Evolutionary conservation across 169 alveolate genomes (phyloP), one percentile per base, ranked within the genome.

Genomic region (Prorocentrum cordatum): DNA sequence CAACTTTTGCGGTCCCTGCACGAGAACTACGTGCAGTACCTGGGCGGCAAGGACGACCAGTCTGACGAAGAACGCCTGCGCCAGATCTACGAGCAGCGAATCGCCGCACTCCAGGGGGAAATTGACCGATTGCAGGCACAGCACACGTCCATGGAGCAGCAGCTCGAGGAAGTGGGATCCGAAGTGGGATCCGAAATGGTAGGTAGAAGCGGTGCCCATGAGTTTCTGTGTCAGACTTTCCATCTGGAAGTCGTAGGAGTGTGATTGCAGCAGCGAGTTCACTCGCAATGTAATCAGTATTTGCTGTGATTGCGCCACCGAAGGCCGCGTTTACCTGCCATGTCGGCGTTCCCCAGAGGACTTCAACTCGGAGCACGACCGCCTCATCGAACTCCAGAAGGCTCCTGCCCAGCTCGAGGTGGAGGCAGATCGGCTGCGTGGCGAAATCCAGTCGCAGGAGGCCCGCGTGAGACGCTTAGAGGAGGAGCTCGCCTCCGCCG

Each of bases 41-140:
- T 80, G n/a, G 62, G 79, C 27, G 77, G 77, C 22, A 61, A 80
- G 20, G 90, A 80, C 20, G 90, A 80, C 68, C 24, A 70, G n/a
- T 67, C 72, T 12, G 90, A 80, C 27, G 90, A 80, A 31, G 90
- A 61, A 50, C 45, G 90, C 72, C 68, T 80, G 70, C 90, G 90
- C 27, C 45, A 45, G 79, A 80, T 80, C 90, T 80, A 80, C 79
- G 50, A 45, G 62, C 80, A 80, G 77, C 77, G 90, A 24, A 27
- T 80, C 18, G 90, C 45, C 27, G 77, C 90, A 3, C 24, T 80
- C n/a, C 64, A 61, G 54, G 80, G 72, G 26, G 90, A 80, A 32
- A 64, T 80, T 42, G 68, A 80, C 14, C 90, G 90, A 1, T 24
- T 64, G 36, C 72, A 68, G 54, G 31, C 47, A 67, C 90, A 80